Evolutionary conservation across 352 stramenopile genomes (phyloP), one percentile per base, ranked within the genome.

Genomic region (Globisporangium splendens): DNA sequence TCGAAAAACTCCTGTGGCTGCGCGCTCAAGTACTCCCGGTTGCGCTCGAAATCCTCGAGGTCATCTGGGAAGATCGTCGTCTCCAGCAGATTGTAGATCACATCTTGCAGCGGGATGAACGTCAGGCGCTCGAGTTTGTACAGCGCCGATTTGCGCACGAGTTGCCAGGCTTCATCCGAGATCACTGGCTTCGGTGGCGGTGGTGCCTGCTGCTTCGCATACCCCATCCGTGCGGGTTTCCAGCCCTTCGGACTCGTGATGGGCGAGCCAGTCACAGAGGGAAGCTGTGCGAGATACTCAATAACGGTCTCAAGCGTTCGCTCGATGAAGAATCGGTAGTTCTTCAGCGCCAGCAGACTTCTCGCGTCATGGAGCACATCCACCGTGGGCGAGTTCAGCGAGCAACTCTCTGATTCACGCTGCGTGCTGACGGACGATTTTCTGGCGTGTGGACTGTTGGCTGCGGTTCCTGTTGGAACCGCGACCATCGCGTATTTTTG

Each of bases 321-420:
- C 60, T 92, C 83, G 20, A 92, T 41, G 50, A 88, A 92, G 48
- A 88, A 87, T 0, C 83, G 77, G 57, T 89, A 92, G 52, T 78
- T 86, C 60, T 88, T 88, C 1, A 92, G 50, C 1, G 83, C 83
- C 12, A 83, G 47, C 31, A 89, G 31, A 61, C 75, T 82, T 10
- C 77, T 72, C 7, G 73, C 68, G 41, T 89, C 74, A 35, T 83
- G 74, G 41, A 82, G 51, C 12, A 54, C 73, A 8, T 66, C 77
- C 28, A 79, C 63, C 20, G 70, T 73, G 24, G 68, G 58, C 14
- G n/a, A 31, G 24, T 5, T 31, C 24, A 31, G 24, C 24, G 24
- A 31, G 24, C 5, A 31, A 5, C 24, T 31, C 24, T 31, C 24
- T 31, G 24, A 31, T 31, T 31, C 24, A 5, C 24, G 24, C 24